These are phyloP conservation scores for Colletotrichum australisinense DNA, from an alignment of 2,329 filamentous ascomycete species.

Conservation along the genomic window DNA sequence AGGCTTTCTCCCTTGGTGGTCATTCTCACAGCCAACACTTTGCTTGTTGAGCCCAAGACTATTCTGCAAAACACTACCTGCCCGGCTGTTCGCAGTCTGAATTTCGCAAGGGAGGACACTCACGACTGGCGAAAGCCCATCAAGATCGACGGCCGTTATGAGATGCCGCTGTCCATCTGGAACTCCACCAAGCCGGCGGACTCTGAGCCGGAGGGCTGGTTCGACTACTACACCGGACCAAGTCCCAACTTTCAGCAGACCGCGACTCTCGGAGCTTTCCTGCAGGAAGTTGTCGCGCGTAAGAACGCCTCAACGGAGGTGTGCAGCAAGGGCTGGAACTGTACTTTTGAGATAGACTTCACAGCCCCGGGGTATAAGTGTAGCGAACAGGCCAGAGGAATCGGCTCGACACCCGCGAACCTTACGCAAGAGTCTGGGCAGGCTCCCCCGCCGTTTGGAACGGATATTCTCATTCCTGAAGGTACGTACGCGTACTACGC, in stretches of 20 bases:
- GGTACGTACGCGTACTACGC: conserved; percentile 47
- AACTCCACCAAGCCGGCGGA: conserved; percentile 44
- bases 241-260: conserved; percentile 42
- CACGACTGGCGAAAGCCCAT: conserved; percentile 48
- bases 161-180: conserved; percentile 45
- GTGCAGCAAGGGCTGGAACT: conserved; percentile 49
- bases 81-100: conserved; percentile 44
- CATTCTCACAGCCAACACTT: conserved; percentile 52
- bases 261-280: conserved; percentile 43
- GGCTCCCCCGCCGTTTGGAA: conserved; percentile 43
- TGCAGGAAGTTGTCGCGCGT: conserved; percentile 39
- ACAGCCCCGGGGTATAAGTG: conserved; percentile 51
- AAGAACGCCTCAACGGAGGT: conserved; percentile 44
- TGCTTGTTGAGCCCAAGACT: conserved; percentile 44
- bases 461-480: conserved; percentile 42
- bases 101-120: conserved; percentile 48
- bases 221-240: conserved; percentile 46
- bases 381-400: conserved; percentile 42
- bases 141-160: conserved; percentile 41
- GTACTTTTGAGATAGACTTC: conserved; percentile 47
- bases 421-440: conserved; percentile 39
- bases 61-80: conserved; percentile 44
- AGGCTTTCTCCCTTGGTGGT: conserved; percentile 48
- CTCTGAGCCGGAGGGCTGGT: conserved; percentile 40
- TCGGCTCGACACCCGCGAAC: conserved; percentile 39